Base-by-base conservation (phyloP, 345 rosid genomes). In the Passiflora organensis region DNA sequence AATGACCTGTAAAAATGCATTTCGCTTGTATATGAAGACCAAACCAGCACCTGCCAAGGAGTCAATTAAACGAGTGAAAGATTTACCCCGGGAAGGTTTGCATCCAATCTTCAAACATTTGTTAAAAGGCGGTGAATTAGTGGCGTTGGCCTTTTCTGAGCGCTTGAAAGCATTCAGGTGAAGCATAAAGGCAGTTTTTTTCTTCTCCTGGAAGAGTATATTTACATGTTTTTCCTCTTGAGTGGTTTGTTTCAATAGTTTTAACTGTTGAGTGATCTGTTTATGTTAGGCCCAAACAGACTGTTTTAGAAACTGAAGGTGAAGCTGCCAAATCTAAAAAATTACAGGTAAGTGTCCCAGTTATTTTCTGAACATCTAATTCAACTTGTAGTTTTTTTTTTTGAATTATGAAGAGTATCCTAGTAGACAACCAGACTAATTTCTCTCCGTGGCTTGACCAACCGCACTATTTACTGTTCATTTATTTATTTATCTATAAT, bases 281-380 rank as follows among this genome's bases (percentile, higher is more conserved):
- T 21, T 72, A 10, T 74, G 28, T 62, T 73, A 93, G 99, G 70
- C 99, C 96, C 36, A 93, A 84, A 82, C 96, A 84, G 77, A 93
- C 99, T 18, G 81, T 93, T 71, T 70, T 93, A 74, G 99, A 93
- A 79, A 84, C 96, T 58, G 96, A 93, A 84, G 96, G 95, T 67
- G 95, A 82, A 72, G 82, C 91, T 57, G 74, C 91, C 64, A 89
- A 75, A 72, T 84, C 86, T 53, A 93, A 89, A 71, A 71, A 78
- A 73, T 13, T 49, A 50, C 64, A 80, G 95, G 98, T 88, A 66
- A 41, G 47, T 5, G 13, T 54, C 24, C 6, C 21, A 1, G 10
- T 32, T 19, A 45, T 57, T 28, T 57, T 1, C n/a, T n/a, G n/a
- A n/a, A n/a, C n/a, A n/a, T n/a, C n/a, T n/a, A n/a, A n/a, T 32